Evolutionary conservation across 345 rosid species (phyloP).

Genomic region (Citrus cavaleriei): DNA sequence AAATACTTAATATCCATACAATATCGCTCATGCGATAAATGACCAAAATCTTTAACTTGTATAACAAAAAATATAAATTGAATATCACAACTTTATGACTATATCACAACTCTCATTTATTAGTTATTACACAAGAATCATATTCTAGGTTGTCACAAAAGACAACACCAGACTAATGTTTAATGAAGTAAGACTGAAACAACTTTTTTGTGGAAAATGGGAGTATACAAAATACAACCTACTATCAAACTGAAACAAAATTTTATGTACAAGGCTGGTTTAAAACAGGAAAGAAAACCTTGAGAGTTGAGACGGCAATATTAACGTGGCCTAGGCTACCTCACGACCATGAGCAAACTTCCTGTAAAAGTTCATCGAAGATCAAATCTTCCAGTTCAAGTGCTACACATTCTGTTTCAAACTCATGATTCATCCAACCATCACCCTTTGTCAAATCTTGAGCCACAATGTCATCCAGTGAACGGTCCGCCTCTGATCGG

Average conservation of each 20-base stretch:
- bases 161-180: not conserved
- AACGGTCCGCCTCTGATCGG: conserved; percentile 30
- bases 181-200: not conserved
- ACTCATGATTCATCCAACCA: conserved; percentile 59
- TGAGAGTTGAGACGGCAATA: not conserved
- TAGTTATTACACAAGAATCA: not conserved
- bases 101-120: not conserved
- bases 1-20: no score
- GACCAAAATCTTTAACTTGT: no score
- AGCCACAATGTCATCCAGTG: conserved; percentile 58
- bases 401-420: conserved; percentile 56
- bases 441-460: conserved; percentile 51
- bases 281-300: not conserved
- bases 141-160: not conserved
- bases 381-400: conserved; percentile 75
- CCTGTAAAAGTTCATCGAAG: conserved; percentile 56
- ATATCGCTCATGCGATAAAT: no score
- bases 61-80: no score
- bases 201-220: not conserved
- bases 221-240: not conserved
- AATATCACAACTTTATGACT: no score
- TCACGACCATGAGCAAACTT: conserved; percentile 23
- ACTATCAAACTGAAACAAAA: not conserved
- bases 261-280: conserved; percentile 4
- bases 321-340: not conserved